Evolutionary conservation across 768 basidiomycete species (phyloP), one percentile per base, ranked within the genome.

Genomic region (Pisolithus orientalis): DNA sequence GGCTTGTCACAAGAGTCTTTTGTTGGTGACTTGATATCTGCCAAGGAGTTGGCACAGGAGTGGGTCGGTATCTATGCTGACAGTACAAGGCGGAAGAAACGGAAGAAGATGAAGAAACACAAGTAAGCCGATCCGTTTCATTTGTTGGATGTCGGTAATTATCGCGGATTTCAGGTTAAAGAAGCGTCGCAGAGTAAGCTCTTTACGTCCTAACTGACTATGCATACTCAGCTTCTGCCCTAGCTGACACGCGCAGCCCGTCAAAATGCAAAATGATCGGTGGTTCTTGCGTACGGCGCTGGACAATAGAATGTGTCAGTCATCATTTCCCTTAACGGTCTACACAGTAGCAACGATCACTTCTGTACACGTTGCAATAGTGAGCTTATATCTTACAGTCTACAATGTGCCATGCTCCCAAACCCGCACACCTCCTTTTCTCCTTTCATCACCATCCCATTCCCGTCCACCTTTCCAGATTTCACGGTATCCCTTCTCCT

Each of bases 51-150:
- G 59, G 77, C 81, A 14, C 77, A 76, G 64, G 80, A 82, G 53
- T 84, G 78, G 77, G 76, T 82, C 57, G 77, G 80, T 42, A 77
- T 89, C 14, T 68, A 82, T 65, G 75, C 89, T 71, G 90, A 92
- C 60, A 91, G 90, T 59, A 83, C 82, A 28, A 87, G 85, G 75
- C 80, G 90, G 68, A 93, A 93, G 77, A 78, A 82, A 60, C 76
- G 82, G 76, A 87, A 84, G 83, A 95, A 94, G 83, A 95, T 95
- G 85, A 91, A 87, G 80, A 95, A 94, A 73, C 93, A 95, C 69
- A 94, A 94, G 91, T 92, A 63, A 70, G 88, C 77, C 3, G 27
- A 27, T 25, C 50, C 7, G 53, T 34, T n/a, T 47, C 38, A 14
- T 17, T 52, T 52, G 52, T 49, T 44, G 42, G 52, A 24, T 4